These are phyloP conservation scores for Penicillium goetzii DNA, from an alignment of 495 filamentous ascomycete genomes.

Conservation along the genomic window DNA sequence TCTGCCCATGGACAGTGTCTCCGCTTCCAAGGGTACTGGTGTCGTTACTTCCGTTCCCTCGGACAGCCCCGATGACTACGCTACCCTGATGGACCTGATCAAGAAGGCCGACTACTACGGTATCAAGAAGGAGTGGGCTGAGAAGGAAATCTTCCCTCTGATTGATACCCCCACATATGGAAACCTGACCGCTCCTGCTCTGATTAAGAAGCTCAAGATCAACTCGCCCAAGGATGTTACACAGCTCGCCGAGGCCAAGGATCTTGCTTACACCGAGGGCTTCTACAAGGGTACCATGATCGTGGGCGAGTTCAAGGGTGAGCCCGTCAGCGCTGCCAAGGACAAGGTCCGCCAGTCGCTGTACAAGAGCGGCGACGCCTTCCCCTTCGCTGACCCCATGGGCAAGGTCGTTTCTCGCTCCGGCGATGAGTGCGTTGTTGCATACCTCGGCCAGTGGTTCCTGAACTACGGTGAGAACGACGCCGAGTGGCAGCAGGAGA, in stretches of 20 bases:
- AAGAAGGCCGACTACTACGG: conserved; percentile 98
- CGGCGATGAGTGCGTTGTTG: conserved; percentile 89
- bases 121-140: conserved; percentile 96
- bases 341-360: conserved; percentile 80
- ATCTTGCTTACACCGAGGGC: conserved; percentile 95
- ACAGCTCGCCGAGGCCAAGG: conserved; percentile 90
- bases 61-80: conserved; percentile 94
- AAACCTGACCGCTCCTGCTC: conserved; percentile 75
- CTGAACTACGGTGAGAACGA: conserved; percentile 91
- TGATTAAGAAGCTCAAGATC: conserved; percentile 95
- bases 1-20: conserved; percentile 92
- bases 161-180: conserved; percentile 91
- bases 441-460: conserved; percentile 95
- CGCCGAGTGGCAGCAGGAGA: conserved; percentile 71
- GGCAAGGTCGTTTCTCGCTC: conserved; percentile 82
- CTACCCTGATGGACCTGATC: conserved; percentile 80
- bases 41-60: conserved; percentile 95
- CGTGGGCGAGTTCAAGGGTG: conserved; percentile 84
- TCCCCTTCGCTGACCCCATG: conserved; percentile 92
- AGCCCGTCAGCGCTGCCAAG: conserved; percentile 83
- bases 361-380: conserved; percentile 77
- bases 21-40: conserved; percentile 91
- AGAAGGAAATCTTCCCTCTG: conserved; percentile 82
- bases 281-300: conserved; percentile 95
- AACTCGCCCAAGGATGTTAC: conserved; percentile 92